Evolutionary conservation across 768 basidiomycete genomes (phyloP).

Genomic region (Rhodotorula graminis): DNA sequence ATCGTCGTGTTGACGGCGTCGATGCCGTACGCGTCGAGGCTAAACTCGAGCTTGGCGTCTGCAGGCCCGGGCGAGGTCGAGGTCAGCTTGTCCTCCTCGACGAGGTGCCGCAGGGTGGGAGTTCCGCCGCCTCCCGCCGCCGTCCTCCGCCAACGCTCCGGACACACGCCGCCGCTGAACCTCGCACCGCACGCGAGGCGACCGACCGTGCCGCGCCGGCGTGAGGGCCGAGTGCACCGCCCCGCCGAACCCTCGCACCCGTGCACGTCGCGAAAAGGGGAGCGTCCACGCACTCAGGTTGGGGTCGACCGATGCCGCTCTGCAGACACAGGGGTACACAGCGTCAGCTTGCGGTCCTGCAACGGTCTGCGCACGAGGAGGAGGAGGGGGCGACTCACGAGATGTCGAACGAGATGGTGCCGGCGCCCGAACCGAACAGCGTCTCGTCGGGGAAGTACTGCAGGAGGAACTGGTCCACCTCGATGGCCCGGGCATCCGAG

Average conservation of each 20-base stretch:
- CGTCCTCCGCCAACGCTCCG: too few species aligned
- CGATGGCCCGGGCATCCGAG: constrained; percentile 13
- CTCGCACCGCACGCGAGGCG: too few species aligned
- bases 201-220: too few species aligned
- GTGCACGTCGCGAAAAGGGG: too few species aligned
- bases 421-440: background rate
- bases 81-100: background rate
- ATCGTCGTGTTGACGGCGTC: constrained; percentile 67
- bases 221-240: too few species aligned
- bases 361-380: too few species aligned
- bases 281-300: constrained; percentile 46
- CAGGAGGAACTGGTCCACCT: constrained; percentile 30
- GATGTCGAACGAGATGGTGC: constrained; percentile 25
- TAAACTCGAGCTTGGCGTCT: constrained; percentile 70
- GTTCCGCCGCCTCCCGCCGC: too few species aligned
- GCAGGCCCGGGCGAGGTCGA: constrained; percentile 42
- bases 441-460: constrained; percentile 21
- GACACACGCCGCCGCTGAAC: too few species aligned
- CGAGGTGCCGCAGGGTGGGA: too few species aligned
- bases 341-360: background rate
- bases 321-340: fast-evolving
- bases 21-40: constrained; percentile 83
- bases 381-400: background rate
- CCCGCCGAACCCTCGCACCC: too few species aligned
- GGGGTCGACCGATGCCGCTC: constrained; percentile 43